Base-by-base conservation (phyloP, 495 filamentous ascomycete species). In the Aspergillus ellipticus region DNA sequence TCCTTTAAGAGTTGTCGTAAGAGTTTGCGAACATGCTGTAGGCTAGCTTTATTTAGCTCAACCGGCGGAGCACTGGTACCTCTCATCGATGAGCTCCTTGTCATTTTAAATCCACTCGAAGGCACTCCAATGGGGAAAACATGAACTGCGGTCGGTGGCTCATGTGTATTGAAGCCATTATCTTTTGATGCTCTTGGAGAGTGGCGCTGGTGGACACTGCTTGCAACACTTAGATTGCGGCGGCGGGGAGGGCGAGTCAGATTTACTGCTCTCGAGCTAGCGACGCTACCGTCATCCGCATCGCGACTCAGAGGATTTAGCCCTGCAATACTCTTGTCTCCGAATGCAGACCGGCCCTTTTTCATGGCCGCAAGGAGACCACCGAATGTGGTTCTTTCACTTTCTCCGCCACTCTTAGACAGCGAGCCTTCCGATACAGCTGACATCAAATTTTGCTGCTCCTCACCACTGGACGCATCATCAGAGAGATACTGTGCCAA, bases 401-500 rank as follows among this genome's bases (percentile, higher is more conserved):
- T 71, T 10, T 86, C 83, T n/a, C 66, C 72, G 29, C 66, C 73
- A 37, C 72, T 76, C 57, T 80, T 77, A 8, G 79, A 70, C 21
- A 79, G 63, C 17, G 62, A 66, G 24, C 73, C 74, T 20, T 79
- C 78, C 29, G 79, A 79, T 20, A 95, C 83, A 0, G 88, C 86
- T 22, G 89, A 82, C 64, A 94, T 84, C 16, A 97, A 87, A 67
- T 86, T 92, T 71, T 91, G 84, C 64, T 94, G 90, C 51, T 97
- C 92, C 60, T 96, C 92, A 16, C 87, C 94, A 63, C 89, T 97
- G 2, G 90, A 93, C 19, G 86, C 91, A 62, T 92, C 88, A 68
- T 99, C 95, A 16, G 94, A 97, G 77, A 97, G 87, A 72, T 93
- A 97, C 24, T 91, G 89, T 2, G 92, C 92, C 15, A 97, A 76